Conservation (phyloP, 257 asterid genomes). For the Jaltomata sinuosa region DNA sequence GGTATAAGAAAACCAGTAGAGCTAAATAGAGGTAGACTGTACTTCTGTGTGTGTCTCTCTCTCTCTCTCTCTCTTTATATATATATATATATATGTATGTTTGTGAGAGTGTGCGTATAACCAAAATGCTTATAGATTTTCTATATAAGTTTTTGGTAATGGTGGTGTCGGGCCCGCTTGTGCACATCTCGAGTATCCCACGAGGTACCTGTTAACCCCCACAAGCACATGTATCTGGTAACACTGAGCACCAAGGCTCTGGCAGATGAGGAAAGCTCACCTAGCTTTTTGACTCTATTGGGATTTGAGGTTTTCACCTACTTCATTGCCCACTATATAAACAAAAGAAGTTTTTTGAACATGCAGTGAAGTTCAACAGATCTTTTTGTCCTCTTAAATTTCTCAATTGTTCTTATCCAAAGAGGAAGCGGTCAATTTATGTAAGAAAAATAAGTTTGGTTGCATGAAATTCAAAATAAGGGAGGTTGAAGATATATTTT, state of each 20-base stretch:
- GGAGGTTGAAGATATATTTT: neutral
- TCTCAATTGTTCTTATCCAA: neutral
- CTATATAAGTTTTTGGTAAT: neutral
- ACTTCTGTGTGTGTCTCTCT: too few relatives aligned
- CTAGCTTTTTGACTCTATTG: neutral
- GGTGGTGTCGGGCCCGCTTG: neutral
- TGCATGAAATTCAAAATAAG: neutral
- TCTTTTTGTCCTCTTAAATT: neutral
- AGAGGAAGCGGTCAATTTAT: neutral
- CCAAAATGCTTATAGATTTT: neutral
- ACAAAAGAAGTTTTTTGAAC: neutral
- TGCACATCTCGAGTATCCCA: neutral
- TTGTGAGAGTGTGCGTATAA: neutral
- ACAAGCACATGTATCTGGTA: neutral
- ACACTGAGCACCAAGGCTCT: neutral
- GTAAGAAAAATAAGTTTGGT: neutral
- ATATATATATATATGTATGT: too few relatives aligned
- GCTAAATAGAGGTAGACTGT: too few relatives aligned
- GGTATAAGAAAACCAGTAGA: too few relatives aligned
- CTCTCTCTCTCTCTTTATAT: too few relatives aligned
- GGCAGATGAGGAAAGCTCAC: neutral
- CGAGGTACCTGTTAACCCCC: neutral
- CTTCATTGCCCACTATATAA: neutral
- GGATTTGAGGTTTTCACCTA: neutral
- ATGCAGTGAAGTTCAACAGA: neutral